Base-by-base conservation (phyloP, 2,329 filamentous ascomycete genomes). In the Xylariaceae sp. region DNA sequence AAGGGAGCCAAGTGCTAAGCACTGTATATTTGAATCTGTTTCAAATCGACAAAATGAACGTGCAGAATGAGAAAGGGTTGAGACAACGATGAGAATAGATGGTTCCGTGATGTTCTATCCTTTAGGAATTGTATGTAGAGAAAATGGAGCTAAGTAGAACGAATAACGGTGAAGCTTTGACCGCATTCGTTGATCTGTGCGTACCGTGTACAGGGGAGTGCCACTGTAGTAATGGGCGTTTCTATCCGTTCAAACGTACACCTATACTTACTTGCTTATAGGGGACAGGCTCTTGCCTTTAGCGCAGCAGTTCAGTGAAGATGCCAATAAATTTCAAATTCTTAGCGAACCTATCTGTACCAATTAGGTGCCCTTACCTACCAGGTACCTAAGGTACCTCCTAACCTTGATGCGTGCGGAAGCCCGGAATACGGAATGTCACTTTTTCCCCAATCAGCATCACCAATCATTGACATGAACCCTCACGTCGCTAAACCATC, bases 391-490 rank as follows among this genome's bases (percentile, higher is more conserved):
- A 26, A 23, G 10, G 14, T 18, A 14, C 16, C 16, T 40, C 19
- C 37, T 14, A 3, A 18, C 20, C 20, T 26, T 4, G 18, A 42
- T 48, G 29, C 14, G 14, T 41, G 37, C 18, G 43, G 20, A 60
- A 54, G 48, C 51, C 32, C 59, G 59, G 59, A 57, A 60, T 44
- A 43, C 56, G 60, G 60, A 52, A 40, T 57, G 50, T 55, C 47
- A 56, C 12, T 62, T 59, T 50, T 54, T 57, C 51, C 56, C 47
- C 32, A 37, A 14, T 16, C 23, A 26, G 9, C 23, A 26, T 26
- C 23, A 26, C 23, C 23, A 26, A 26, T 16, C 32, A 37, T 37
- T 7, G 32, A 37, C 23, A 26, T 9, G 23, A 26, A 26, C 23
- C 23, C 23, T 26, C 23, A 26, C 9, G 23, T 37, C 32, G 32